Evolutionary conservation across 78 protist genomes (phyloP).

Genomic region (Dictyostelium brefeldianum): DNA sequence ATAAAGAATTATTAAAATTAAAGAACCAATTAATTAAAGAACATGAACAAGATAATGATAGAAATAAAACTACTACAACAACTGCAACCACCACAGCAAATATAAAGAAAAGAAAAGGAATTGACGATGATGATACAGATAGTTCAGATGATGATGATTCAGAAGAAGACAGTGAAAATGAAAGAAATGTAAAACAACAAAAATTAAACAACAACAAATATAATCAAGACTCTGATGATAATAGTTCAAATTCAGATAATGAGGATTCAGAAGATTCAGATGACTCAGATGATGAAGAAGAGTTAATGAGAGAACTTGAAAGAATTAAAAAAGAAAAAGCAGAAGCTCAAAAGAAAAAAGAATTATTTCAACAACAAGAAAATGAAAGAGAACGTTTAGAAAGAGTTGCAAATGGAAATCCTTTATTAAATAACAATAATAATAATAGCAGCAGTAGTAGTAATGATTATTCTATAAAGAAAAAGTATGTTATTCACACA

Average conservation of each 20-base stretch:
- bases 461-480: constrained; percentile 43
- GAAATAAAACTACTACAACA: constrained; percentile 2
- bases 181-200: not conserved
- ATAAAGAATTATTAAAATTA: constrained; percentile 37
- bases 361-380: constrained; percentile 24
- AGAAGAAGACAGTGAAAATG: not conserved
- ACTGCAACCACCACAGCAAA: constrained; percentile 9
- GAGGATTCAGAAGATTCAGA: constrained; percentile 44
- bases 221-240: not conserved
- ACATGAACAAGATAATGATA: not conserved
- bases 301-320: constrained; percentile 65
- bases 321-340: constrained; percentile 71
- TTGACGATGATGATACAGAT: constrained; percentile 77
- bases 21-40: constrained; percentile 23
- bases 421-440: constrained; percentile 46
- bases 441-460: not conserved
- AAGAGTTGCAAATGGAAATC: constrained; percentile 39
- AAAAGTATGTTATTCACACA: constrained; percentile 45
- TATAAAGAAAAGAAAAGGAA: constrained; percentile 19
- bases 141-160: constrained; percentile 39
- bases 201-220: not conserved
- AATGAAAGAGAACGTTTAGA: constrained; percentile 39
- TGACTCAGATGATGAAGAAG: constrained; percentile 75
- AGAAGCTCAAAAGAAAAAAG: constrained; percentile 43
- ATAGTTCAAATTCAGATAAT: not conserved